A percentile compares a stretch with the other conserved stretches of the same genome.
These are phyloP conservation scores for Fusarium sp. DNA, from an alignment of 2,329 filamentous ascomycete species.

Conservation along the genomic window DNA sequence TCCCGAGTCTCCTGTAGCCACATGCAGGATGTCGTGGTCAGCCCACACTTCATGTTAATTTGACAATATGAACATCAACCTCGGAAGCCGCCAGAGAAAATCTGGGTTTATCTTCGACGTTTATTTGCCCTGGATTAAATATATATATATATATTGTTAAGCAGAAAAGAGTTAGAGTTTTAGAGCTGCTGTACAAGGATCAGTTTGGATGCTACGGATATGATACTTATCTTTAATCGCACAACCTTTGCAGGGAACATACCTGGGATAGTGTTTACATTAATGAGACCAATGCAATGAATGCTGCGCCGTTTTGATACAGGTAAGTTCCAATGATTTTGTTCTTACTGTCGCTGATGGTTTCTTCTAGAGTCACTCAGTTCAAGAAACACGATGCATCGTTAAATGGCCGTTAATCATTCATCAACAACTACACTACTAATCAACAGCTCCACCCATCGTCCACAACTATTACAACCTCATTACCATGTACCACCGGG, in stretches of 20 bases:
- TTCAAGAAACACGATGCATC: neutral
- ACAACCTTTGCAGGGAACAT: too few relatives aligned
- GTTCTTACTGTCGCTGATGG: neutral
- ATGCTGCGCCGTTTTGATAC: too few relatives aligned
- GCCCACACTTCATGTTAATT: neutral
- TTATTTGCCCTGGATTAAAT: too few relatives aligned
- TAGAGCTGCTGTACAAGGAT: too few relatives aligned
- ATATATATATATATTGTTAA: too few relatives aligned
- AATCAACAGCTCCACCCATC: neutral
- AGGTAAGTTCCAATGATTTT: too few relatives aligned
- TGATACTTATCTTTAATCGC: too few relatives aligned
- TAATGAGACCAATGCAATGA: too few relatives aligned
- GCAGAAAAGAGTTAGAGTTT: too few relatives aligned
- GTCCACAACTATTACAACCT: neutral
- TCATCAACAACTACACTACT: neutral
- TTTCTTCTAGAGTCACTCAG: neutral
- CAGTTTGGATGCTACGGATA: too few relatives aligned
- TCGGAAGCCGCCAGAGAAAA: neutral
- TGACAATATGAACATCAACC: neutral
- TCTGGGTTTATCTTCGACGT: neutral
- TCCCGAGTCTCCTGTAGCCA: neutral
- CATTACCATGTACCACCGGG: constrained; percentile 25
- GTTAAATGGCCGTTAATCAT: neutral
- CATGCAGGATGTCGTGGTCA: neutral
- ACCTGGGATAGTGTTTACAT: too few relatives aligned